Base-by-base conservation (phyloP, 768 basidiomycete genomes). In the Rhizopogon vesiculosus region DNA sequence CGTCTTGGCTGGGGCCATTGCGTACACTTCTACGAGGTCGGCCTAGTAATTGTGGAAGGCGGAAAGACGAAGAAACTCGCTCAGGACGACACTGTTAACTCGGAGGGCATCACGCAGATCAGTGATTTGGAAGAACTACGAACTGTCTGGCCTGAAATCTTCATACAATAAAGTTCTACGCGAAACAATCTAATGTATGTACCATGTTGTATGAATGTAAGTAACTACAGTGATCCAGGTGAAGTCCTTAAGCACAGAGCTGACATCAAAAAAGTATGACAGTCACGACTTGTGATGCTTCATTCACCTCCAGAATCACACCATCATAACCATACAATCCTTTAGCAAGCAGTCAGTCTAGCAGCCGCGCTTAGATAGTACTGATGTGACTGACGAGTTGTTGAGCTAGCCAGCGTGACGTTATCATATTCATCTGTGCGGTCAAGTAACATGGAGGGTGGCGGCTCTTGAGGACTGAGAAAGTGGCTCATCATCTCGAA, bases 401-500 rank as follows among this genome's bases (percentile, higher is more conserved):
- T 79, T 13, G 87, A 72, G 61, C 81, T 83, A 9, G 85, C 87
- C 19, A 90, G 68, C 6, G 82, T 87, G 31, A 91, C 73, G 33
- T 78, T 77, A 42, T 88, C 85, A 53, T 91, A 86, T 31, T 87
- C 87, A 61, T 87, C 86, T 15, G 87, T 87, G 45, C 89, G 81
- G 66, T 93, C 87, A 10, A 91, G 79, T 41, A 82, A 75, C 91
- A 92, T 92, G 2, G 87, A 89, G 1, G 87, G 86, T 7, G 88
- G 85, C 16, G 81, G 76, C 62, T 88, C 86, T n/a, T 77, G 79
- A 3, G 88, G 89, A 59, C 81, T 83, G 3, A 91, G 78, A 62
- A 91, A 90, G 60, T 87, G 87, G 51, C 82, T 84, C 55, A 90
- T 89, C 15, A 83, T 85, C 64, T 91, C 89, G 42, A 87, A 88